Base-by-base conservation (phyloP, 1,284 basidiomycete genomes). In the Paramarasmius palmivorus region DNA sequence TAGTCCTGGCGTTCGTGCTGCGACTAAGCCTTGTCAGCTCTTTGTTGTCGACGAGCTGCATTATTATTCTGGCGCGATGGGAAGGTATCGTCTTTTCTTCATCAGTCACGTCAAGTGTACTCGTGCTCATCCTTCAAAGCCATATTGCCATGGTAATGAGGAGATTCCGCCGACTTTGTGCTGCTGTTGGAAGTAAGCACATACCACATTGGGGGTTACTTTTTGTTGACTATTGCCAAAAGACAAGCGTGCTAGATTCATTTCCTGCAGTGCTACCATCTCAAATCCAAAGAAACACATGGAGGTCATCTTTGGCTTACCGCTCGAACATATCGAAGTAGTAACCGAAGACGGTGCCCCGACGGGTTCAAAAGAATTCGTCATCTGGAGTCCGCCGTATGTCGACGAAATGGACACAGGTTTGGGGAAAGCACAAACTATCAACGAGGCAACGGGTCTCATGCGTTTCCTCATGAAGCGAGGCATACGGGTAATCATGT, bases 211-310 rank as follows among this genome's bases (percentile, higher is more conserved):
- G 14, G 10, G 14, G 29, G 6, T 19, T 37, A 15, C 48, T 10
- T 5, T n/a, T 20, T 26, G 3, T 34, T 6, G 32, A 35, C 39
- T 9, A 38, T 25, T n/a, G 19, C 9, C 17, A 17, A 10, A 20
- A 91, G 90, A 93, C 63, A 67, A 70, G 29, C 70, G 72, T 0
- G 69, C 84, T 3, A 78, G 76, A 25, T 95, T 93, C 63, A 82
- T 96, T 3, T 94, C 93, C 25, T 95, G 93, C 66, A 94, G 90
- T 61, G 93, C 93, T 19, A 96, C 94, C 0, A 90, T 96, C 38
- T 77, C 84, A 7, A 89, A 93, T 59, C 92, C 94, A n/a, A 71
- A 68, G 52, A 70, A 77, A 55, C 89, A 93, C 61, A 93, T 94
- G 90, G 73, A 73, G 54, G 78, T 75, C 29, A 78, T 95, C 32